Evolutionary conservation across 257 asterid genomes (phyloP), one percentile per base, ranked within the genome.

Genomic region (Solanum acaule): DNA sequence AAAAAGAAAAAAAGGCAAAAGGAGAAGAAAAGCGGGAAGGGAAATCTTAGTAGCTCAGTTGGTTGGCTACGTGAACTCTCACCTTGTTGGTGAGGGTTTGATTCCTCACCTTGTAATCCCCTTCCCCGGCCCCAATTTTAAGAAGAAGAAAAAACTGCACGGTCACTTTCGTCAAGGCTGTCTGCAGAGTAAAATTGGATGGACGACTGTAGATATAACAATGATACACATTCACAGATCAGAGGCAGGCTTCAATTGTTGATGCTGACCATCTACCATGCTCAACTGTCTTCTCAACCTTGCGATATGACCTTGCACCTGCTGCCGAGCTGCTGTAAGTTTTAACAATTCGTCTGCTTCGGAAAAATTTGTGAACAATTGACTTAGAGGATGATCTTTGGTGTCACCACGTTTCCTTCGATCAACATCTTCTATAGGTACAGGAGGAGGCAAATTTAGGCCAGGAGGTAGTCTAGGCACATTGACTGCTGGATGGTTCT

Each of bases 311-410:
- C 42, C 79, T 71, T 71, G 79, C 99, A 96, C 99, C 98, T 97
- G 98, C 91, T 95, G 98, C 63, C 98, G 96, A 88, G 98, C 98
- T 75, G 98, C 97, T 73, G 98, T 98, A 86, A 97, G 98, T 90
- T 94, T 93, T 92, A 97, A 91, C 88, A 97, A 93, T 92, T 95
- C 99, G 88, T 95, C 99, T 42, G 98, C 98, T 92, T 95, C 98
- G 1, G 99, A 95, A 90, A 95, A 96, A 88, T 90, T 94, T 86
- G 95, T 91, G 91, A 95, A 95, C 94, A 95, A 96, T 92, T 95
- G 99, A 89, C 83, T 90, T 87, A 94, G 92, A 87, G 97, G 92
- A 91, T 96, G 93, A 92, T 96, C 98, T 90, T 92, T 95, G 37
- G 98, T 92, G 88, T 94, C 98, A 37, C 95, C 93, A 90, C 92